Evolutionary conservation across 352 stramenopile species (phyloP).

Genomic region (Phytopythium sindhum): DNA sequence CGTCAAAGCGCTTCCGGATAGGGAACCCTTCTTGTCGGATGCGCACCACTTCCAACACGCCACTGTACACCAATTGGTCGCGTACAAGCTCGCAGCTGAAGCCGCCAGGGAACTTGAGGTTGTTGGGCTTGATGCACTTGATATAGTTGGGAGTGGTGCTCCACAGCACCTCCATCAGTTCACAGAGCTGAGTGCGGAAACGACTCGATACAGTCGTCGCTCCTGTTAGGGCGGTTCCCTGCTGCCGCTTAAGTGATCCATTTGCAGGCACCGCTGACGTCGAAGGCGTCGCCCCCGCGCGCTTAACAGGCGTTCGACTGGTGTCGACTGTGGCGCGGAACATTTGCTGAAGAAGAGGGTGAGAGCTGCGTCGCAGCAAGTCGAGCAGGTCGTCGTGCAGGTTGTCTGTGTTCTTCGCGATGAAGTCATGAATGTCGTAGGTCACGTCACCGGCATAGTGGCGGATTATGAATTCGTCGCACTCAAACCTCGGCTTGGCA

Average conservation of each 20-base stretch:
- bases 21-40: slow-evolving; percentile 91
- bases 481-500: slow-evolving; percentile 73
- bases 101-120: slow-evolving; percentile 85
- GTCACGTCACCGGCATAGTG: slow-evolving; percentile 82
- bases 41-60: slow-evolving; percentile 91
- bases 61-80: slow-evolving; percentile 90
- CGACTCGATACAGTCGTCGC: slow-evolving; percentile 67
- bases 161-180: slow-evolving; percentile 83
- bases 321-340: slow-evolving; percentile 19
- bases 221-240: slow-evolving; percentile 50
- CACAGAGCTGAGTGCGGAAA: slow-evolving; percentile 72
- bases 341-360: slow-evolving; percentile 64
- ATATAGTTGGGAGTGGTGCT: slow-evolving; percentile 92
- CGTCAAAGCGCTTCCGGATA: slow-evolving; percentile 72
- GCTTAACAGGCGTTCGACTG: slow-evolving; percentile 11
- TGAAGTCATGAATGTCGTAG: slow-evolving; percentile 83
- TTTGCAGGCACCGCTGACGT: slow-evolving; percentile 4
- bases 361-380: slow-evolving; percentile 57
- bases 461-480: slow-evolving; percentile 82
- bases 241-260: slow-evolving; percentile 24
- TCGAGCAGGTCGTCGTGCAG: slow-evolving; percentile 86
- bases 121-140: slow-evolving; percentile 95
- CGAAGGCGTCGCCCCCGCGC: slow-evolving; percentile 11
- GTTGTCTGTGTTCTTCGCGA: slow-evolving; percentile 88
- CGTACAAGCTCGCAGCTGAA: slow-evolving; percentile 88